These are phyloP conservation scores for Flueggea neowawraea DNA, from an alignment of 441 rosid genomes.

Conservation along the genomic window DNA sequence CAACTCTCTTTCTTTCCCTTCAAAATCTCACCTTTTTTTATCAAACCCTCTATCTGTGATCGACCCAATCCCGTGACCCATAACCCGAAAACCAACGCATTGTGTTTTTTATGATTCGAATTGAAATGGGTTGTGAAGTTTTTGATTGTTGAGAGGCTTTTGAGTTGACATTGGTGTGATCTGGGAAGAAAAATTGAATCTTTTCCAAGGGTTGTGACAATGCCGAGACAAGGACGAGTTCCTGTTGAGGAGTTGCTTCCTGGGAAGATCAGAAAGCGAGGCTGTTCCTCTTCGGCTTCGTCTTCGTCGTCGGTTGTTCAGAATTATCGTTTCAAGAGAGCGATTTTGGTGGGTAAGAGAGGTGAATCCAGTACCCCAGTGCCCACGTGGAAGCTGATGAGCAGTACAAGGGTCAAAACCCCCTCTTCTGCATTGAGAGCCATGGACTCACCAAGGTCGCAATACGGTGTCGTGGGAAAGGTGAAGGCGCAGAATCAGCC, in stretches of 20 bases:
- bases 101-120: neutral
- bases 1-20: neutral
- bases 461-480: conserved; percentile 28
- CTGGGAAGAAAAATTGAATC: neutral
- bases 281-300: conserved; percentile 86
- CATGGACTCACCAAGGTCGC: conserved; percentile 50
- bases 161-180: neutral
- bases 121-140: neutral
- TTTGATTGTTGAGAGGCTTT: neutral
- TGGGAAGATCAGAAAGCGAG: conserved; percentile 92
- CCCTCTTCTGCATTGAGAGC: conserved; percentile 49
- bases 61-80: too few relatives aligned
- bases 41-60: too few relatives aligned
- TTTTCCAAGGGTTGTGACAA: conserved; percentile 15
- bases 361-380: conserved; percentile 94
- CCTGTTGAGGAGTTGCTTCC: conserved; percentile 52
- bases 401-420: conserved; percentile 55
- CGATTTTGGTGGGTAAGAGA: conserved; percentile 76
- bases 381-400: conserved; percentile 86
- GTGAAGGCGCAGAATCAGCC: conserved; percentile 33
- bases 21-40: too few relatives aligned
- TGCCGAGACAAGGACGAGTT: conserved; percentile 63
- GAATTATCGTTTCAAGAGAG: conserved; percentile 82
- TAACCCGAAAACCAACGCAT: too few relatives aligned
- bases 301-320: conserved; percentile 81